A percentile compares a stretch with the other conserved stretches of the same genome.
Conservation (phyloP, 805 yeast genomes). For the Cyberlindnera euphorbiae region DNA sequence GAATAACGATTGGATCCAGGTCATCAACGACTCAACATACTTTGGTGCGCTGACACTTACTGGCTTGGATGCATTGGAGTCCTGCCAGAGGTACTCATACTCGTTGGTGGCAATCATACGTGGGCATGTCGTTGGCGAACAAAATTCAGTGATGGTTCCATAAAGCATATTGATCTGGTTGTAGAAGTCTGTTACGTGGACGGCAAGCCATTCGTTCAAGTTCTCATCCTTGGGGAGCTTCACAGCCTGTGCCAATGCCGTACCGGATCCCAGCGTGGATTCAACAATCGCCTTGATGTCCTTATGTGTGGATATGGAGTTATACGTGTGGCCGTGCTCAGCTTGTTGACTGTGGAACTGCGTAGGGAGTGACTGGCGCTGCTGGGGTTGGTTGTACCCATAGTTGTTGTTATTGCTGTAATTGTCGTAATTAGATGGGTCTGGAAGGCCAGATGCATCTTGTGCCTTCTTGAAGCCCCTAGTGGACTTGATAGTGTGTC, state of each 20-base stretch:
- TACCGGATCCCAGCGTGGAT: constrained; percentile 89
- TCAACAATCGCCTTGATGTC: constrained; percentile 88
- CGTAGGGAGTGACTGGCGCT: constrained; percentile 9
- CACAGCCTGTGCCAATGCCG: constrained; percentile 88
- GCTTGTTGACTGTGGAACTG: constrained; percentile 1
- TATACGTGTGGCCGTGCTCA: constrained; percentile 16
- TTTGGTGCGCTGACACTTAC: constrained; percentile 90
- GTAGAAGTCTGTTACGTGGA: constrained; percentile 95
- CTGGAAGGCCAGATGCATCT: background rate
- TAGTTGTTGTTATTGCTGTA: constrained; percentile 2
- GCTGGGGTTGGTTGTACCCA: constrained; percentile 14
- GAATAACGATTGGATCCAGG: constrained; percentile 89
- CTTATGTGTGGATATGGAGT: constrained; percentile 51
- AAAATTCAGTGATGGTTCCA: constrained; percentile 92
- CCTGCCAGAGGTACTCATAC: constrained; percentile 97
- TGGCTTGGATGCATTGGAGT: constrained; percentile 63
- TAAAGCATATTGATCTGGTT: constrained; percentile 95
- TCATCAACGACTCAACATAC: constrained; percentile 88
- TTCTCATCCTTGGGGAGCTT: constrained; percentile 92
- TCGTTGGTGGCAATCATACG: constrained; percentile 97
- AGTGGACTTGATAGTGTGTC: constrained; percentile 42
- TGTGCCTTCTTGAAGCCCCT: constrained; percentile 39
- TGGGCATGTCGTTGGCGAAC: constrained; percentile 94
- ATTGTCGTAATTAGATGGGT: background rate
- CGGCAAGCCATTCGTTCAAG: constrained; percentile 91